Base-by-base conservation (phyloP, 164 flowering plant genomes). In the Vitis amurensis region DNA sequence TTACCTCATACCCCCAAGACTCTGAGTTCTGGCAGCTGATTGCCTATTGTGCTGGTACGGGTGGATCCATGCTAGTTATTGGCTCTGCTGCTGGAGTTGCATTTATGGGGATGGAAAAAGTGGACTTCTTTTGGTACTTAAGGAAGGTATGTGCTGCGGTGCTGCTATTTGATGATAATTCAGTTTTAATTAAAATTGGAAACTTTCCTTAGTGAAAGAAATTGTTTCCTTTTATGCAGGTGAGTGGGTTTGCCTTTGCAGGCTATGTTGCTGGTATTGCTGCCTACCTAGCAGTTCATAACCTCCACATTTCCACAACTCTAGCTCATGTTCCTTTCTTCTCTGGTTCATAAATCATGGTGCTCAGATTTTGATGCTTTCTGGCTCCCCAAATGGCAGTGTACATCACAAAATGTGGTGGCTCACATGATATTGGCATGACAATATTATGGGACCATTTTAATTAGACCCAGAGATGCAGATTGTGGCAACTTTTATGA, bases 31-130 rank as follows among this genome's bases (percentile, higher is more conserved):
- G 99, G 99, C 99, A 95, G 73, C 80, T 95, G 73, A 67, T 92
- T 68, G 94, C 99, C 57, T 91, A 70, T 68, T 95, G 99, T 79
- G 97, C 98, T 65, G 98, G 99, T 17, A 95, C 99, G 52, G 99
- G 99, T 66, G 99, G 99, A 19, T 95, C 99, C 75, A 92, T 92
- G 97, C 83, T 95, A 9, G 67, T 95, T 61, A 92, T 92, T 59
- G 99, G 99, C 61, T 95, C 99, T 68, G 98, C 99, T n/a, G 99
- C 98, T 71, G 99, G 99, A 19, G 99, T 95, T 69, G 99, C 99
- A n/a, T 94, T 85, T 58, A 94, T 92, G 99, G 99, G 99, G 31
- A 91, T 94, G 97, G 99, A 94, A 63, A 92, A 91, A 77, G 88
- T 90, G 37, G 96, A 94, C 78, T 94, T 94, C 89, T 94, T 94